phyloP scores from a whole-genome alignment of 2,329 filamentous ascomycete species.

The Alternaria atra region DNA sequence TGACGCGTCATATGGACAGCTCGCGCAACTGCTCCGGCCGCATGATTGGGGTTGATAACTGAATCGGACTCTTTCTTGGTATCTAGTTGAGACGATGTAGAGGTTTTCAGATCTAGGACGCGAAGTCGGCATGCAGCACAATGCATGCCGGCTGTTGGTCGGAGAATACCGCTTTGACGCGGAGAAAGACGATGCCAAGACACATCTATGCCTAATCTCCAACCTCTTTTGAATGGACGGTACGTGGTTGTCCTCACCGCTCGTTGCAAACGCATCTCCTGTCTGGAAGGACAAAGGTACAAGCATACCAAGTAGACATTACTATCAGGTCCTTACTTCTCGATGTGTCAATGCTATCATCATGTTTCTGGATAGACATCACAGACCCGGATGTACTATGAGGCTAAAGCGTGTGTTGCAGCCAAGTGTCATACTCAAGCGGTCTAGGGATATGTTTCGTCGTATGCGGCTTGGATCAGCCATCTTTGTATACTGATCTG shows the following conservation, averaged over 20 bases:
- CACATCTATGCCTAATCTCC: background rate
- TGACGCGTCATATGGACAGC: constrained; percentile 4
- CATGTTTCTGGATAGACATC: background rate
- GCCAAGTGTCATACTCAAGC: background rate
- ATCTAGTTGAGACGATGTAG: background rate
- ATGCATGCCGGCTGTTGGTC: background rate
- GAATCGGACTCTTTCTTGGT: background rate
- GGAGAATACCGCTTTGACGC: constrained; percentile 1
- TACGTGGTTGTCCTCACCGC: constrained; percentile 1
- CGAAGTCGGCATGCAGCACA: background rate
- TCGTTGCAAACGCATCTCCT: background rate
- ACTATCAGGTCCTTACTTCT: background rate
- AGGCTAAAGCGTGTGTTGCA: background rate
- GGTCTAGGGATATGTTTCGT: background rate
- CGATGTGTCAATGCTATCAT: background rate
- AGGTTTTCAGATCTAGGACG: background rate
- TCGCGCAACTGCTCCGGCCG: background rate
- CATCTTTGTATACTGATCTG: background rate
- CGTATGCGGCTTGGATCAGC: background rate
- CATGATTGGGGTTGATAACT: background rate
- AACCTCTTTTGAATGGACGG: background rate
- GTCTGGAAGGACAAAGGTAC: background rate
- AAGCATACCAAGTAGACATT: background rate
- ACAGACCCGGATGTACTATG: background rate
- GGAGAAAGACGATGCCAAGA: constrained; percentile 6